Evolutionary conservation across 345 rosid genomes (phyloP), one percentile per base, ranked within the genome.

Genomic region (Eucalyptus rudis): DNA sequence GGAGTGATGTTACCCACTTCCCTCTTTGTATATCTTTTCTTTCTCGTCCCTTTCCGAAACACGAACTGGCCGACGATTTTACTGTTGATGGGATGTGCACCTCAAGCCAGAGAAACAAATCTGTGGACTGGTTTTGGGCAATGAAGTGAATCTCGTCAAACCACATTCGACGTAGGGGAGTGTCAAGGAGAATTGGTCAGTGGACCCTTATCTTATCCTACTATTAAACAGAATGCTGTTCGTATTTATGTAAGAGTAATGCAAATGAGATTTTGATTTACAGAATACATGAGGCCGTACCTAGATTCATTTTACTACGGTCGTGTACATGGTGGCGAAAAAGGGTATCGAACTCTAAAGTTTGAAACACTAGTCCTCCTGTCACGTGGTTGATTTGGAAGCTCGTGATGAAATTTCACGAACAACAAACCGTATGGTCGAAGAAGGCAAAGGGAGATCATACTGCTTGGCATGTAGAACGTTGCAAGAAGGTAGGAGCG

Each of bases 1-100:
- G 95, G 96, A 94, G 95, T 91, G 89, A 90, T 94, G 96, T 56
- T 90, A 85, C 86, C 93, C 95, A 93, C 93, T 90, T 6, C 29
- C 47, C 15, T 20, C 29, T 76, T 76, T 76, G 27, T 76, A 71
- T 54, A 89, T 76, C 76, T 51, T 52, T 85, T 87, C 64, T 87
- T 15, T 58, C 88, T 49, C 50, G 51, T 52, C 86, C 44, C 83
- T 76, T 76, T 40, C 83, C 44, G 83, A 40, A 40, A 43, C 83
- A 40, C 20, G 83, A 76, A 20, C 47, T 11, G 16, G 14, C 43
- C 47, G 25, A 76, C 83, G 47, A 10, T 40, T 36, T 36, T 25
- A 36, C 83, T 22, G 83, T 40, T 40, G 80, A 68, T 33, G 44
- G 44, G 80, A 33, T 33, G 25, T 43, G 40, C 80, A 68, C 25